Base-by-base conservation (phyloP, 2,329 filamentous ascomycete species). In the Fusarium bactridioides region DNA sequence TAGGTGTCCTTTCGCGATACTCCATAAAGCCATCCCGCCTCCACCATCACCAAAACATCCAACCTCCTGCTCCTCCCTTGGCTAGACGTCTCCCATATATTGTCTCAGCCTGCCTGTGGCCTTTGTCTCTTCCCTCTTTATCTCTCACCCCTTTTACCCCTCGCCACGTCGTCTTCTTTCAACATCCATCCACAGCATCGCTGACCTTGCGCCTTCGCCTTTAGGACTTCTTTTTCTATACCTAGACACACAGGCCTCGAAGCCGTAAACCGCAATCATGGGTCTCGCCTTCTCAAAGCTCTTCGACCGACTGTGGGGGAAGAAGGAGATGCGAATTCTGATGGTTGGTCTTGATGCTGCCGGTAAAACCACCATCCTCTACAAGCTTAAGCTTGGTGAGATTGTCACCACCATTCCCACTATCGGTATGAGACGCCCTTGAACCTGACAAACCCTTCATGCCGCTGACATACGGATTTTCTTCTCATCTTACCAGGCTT, bases 271-370 rank as follows among this genome's bases (percentile, higher is more conserved):
- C 88, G 88, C 89, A 87, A 95, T 85, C 86, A 99, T 99, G 96
- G 96, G 96, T 97, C 90, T 98, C 85, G 91, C 93, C 83, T 94
- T 98, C 87, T 98, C 95, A 81, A 97, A 96, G 90, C 85, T 98
- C 83, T 96, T 98, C 85, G 94, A 97, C 84, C 91, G 92, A 88
- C 90, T 98, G 85, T 97, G 94, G 92, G 94, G 95, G 82, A 97
- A 97, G 93, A 98, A 98, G 92, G 96, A 99, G 91, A 99, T 99
- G 96, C 92, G 96, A 89, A 98, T 99, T 88, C 86, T 99, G 86
- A 99, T 99, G 96, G 95, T 99, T 80, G 96, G 96, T 90, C 92
- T 99, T 81, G 96, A 99, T 86, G 96, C 96, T 81, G 96, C 96
- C 84, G 96, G 96, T 93, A 99, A 99, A 91, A 99, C 96, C 82